Evolutionary conservation across 768 basidiomycete genomes (phyloP).

Genomic region (Cubamyces lactineus): DNA sequence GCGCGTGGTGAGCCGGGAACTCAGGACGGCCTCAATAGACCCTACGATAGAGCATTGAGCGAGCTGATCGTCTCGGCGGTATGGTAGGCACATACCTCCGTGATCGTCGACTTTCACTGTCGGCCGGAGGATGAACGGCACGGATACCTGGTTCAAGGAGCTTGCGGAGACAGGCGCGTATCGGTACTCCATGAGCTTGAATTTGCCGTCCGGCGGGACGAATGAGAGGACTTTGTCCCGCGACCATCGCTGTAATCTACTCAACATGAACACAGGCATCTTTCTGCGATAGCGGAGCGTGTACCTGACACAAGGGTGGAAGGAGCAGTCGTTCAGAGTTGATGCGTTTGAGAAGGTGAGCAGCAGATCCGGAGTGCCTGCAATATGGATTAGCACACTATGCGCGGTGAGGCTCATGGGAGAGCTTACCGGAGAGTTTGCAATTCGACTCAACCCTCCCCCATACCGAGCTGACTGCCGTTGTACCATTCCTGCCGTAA

Average conservation of each 20-base stretch:
- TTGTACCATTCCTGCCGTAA: conserved; percentile 61
- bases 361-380: conserved; percentile 88
- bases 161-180: conserved; percentile 42
- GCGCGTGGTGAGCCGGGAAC: conserved; percentile 63
- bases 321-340: conserved; percentile 75
- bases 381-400: neutral
- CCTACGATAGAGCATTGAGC: conserved; percentile 39
- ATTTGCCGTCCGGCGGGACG: conserved; percentile 91
- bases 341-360: conserved; percentile 77
- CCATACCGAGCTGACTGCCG: conserved; percentile 68
- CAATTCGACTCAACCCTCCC: conserved; percentile 81
- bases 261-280: conserved; percentile 30
- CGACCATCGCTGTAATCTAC: conserved; percentile 78
- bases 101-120: conserved; percentile 40
- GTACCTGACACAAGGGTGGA: conserved; percentile 92
- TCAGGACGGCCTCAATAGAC: conserved; percentile 62
- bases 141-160: conserved; percentile 32
- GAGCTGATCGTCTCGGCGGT: neutral
- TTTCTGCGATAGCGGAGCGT: conserved; percentile 27
- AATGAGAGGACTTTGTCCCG: conserved; percentile 83
- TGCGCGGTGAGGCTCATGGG: neutral
- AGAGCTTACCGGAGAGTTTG: conserved; percentile 67
- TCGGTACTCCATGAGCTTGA: conserved; percentile 83
- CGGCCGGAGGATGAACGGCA: conserved; percentile 40
- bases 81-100: conserved; percentile 40